Base-by-base conservation (phyloP, 441 rosid species). In the Populus tomentosa region DNA sequence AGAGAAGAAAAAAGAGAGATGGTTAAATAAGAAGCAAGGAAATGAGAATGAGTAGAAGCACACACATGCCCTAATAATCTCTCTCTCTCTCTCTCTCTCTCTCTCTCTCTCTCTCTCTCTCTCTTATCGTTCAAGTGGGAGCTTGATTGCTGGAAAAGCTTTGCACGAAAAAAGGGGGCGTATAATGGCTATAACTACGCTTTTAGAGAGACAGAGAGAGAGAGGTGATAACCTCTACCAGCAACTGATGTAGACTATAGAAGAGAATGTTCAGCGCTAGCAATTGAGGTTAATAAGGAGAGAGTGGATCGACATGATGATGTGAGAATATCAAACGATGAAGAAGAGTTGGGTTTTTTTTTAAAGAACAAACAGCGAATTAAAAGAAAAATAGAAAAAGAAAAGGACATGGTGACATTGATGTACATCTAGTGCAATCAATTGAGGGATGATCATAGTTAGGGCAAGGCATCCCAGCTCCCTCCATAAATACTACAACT, bases 81-180 rank as follows among this genome's bases (percentile, higher is more conserved):
- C 82, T 77, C 62, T 74, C 71, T 28, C 30, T 28, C 30, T 28
- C 30, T 28, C 30, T 28, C 38, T 69, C n/a, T n/a, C n/a, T n/a
- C 84, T 77, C 82, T 77, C 61, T 74, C 71, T 83, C 84, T 77
- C 82, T 77, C 61, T 74, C 71, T 83, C 30, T 28, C 30, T 28
- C 30, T 28, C 30, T 28, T 28, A 28, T 79, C 46, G 73, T 61
- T 79, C 28, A 61, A 79, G 88, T 82, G 88, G 81, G 86, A 82
- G 86, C 85, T 91, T 84, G 89, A 88, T 92, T 92, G 91, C 92
- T 87, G 92, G 77, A 85, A 87, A 89, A 92, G 94, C 86, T 88
- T 89, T 72, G 85, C 80, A 82, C 67, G 64, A 82, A 85, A 85
- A 86, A 72, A 84, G 84, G 84, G 63, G 83, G 84, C 85, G 81